phyloP scores from a whole-genome alignment of 441 rosid genomes.

The Eutrema salsugineum region DNA sequence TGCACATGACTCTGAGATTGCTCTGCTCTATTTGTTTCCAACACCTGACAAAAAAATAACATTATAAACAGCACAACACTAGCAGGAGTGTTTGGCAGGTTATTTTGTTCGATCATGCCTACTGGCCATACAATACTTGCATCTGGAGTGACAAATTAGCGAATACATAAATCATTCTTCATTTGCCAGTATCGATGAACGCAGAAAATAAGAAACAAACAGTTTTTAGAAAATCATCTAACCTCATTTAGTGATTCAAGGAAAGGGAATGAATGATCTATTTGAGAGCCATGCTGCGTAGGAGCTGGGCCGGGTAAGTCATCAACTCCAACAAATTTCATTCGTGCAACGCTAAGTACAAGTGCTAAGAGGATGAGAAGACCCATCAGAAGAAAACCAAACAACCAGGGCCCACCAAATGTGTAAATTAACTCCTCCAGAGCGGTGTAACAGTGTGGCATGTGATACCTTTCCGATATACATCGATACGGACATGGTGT shows the following conservation, averaged over 20 bases:
- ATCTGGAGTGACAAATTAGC: slow-evolving; percentile 15
- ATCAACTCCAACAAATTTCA: slow-evolving; percentile 98
- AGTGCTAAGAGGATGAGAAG: slow-evolving; percentile 89
- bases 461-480: slow-evolving; percentile 92
- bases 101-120: slow-evolving; percentile 5
- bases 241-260: slow-evolving; percentile 99
- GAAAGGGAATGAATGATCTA: slow-evolving; percentile 98
- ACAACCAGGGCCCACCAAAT: slow-evolving; percentile 99
- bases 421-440: slow-evolving; percentile 98
- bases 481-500: slow-evolving; percentile 95
- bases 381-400: slow-evolving; percentile 84
- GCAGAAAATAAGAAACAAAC: slow-evolving; percentile 5
- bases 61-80: not conserved
- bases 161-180: not conserved
- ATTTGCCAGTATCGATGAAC: not conserved
- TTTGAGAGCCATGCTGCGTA: slow-evolving; percentile 92
- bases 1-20: slow-evolving; percentile 96
- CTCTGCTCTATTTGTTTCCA: slow-evolving; percentile 99
- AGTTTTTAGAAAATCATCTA: slow-evolving; percentile 20
- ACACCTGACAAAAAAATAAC: slow-evolving; percentile 52
- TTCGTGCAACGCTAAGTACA: slow-evolving; percentile 98
- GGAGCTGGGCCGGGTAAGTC: slow-evolving; percentile 94
- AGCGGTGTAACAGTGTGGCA: slow-evolving; percentile 97
- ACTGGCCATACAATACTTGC: slow-evolving; percentile 1
- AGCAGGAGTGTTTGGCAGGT: not conserved